These are phyloP conservation scores for Arthrobotrys sinensis DNA, from an alignment of 2,329 filamentous ascomycete species.

Conservation along the genomic window DNA sequence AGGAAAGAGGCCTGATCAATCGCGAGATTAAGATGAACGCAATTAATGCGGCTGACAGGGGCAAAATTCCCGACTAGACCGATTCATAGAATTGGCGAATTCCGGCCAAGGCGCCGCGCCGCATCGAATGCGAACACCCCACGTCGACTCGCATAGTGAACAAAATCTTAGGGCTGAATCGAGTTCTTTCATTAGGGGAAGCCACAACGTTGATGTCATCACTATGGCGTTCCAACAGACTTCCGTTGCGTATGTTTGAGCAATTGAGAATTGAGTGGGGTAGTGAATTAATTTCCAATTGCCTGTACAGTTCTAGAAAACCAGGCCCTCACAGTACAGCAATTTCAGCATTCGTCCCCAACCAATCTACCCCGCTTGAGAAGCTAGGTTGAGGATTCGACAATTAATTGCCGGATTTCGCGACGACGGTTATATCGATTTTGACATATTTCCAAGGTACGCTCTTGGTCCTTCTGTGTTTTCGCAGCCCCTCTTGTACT, in stretches of 20 bases:
- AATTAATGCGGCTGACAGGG: conserved; percentile 28
- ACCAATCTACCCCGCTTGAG: conserved; percentile 24
- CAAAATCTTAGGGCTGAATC: not conserved
- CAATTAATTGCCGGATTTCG: conserved; percentile 15
- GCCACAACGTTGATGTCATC: not conserved
- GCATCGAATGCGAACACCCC: not conserved
- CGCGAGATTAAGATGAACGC: conserved; percentile 5
- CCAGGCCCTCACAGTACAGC: not conserved
- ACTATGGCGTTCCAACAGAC: not conserved
- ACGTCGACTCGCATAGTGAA: not conserved
- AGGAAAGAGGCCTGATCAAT: not conserved
- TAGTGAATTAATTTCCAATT: not conserved
- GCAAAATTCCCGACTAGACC: conserved; percentile 6
- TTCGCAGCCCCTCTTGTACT: too few species aligned
- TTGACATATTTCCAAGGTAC: conserved; percentile 2
- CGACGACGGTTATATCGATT: conserved; percentile 3
- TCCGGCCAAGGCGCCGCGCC: conserved; percentile 14
- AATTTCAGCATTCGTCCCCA: not conserved
- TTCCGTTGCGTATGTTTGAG: not conserved
- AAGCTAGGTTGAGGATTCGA: conserved; percentile 13
- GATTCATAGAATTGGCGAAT: conserved; percentile 3
- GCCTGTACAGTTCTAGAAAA: not conserved
- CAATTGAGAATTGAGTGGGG: conserved; percentile 4
- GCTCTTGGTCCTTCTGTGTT: not conserved
- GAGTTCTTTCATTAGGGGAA: not conserved